Base-by-base conservation (phyloP, 1,284 basidiomycete genomes). In the Cutaneotrichosporon cutaneum region DNA sequence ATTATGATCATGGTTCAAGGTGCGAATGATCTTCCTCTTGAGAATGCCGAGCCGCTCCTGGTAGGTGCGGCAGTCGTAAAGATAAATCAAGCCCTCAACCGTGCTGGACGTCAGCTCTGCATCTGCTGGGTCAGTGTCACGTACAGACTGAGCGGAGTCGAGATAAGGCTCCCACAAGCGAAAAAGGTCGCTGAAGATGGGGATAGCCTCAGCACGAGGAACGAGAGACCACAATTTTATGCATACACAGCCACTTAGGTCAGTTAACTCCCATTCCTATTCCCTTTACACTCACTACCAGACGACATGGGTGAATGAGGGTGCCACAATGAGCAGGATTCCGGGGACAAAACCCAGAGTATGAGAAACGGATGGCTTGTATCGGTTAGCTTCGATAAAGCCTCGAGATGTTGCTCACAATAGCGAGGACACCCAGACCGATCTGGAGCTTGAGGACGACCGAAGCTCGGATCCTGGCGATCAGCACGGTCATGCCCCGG, bases 241-340 rank as follows among this genome's bases (percentile, higher is more conserved):
- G 58, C 59, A 16, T 16, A 83, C 83, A 22, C 85, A 77, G 72
- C 39, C 36, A 24, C 55, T 56, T 44, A 21, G 21, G 44, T 47
- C 13, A 47, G 44, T 9, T 5, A 42, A 42, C 42, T 21, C 11
- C 5, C 5, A 5, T 21, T 21, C 3, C n/a, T 44, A 7, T 8
- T 22, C 5, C 18, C 8, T 51, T 21, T 6, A 4, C 9, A 2
- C 80, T 76, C 26, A 83, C 80, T 22, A 74, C 86, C 87, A 88
- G 3, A 81, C 76, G 18, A 74, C 65, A 85, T 85, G 87, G n/a
- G 50, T 87, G 86, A 4, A 82, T 76, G 10, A 80, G 5, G 0
- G 85, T 86, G 63, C 61, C 21, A 77, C 11, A 42, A 85, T 83
- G 53, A 85, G 68, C 30, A 85, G 76, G 10, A 85, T 72, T 9